Conservation (phyloP, 257 asterid genomes). For the Plantago major region DNA sequence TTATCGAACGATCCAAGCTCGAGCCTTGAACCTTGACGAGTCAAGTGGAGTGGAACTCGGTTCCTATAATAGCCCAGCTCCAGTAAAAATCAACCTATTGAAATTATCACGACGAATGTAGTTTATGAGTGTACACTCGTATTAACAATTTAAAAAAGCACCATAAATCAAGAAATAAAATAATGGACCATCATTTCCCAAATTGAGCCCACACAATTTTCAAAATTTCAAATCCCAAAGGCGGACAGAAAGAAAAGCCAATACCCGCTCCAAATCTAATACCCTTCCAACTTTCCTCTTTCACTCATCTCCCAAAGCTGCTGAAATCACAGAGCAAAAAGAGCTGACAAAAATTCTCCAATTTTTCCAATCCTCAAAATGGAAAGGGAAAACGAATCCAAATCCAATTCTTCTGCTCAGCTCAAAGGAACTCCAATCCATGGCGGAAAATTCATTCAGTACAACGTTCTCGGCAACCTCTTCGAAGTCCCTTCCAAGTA, state of each 20-base stretch:
- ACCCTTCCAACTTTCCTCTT: background rate
- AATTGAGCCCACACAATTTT: background rate
- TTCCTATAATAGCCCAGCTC: no score
- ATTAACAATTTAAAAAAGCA: no score
- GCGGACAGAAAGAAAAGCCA: background rate
- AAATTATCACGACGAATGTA: no score
- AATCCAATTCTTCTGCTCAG: conserved; percentile 21
- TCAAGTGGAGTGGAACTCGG: no score
- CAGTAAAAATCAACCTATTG: no score
- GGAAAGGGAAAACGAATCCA: conserved; percentile 46
- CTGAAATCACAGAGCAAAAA: background rate
- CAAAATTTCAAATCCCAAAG: conserved; percentile 2
- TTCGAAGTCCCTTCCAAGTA: conserved; percentile 69
- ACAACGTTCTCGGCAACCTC: conserved; percentile 66
- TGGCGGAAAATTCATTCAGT: conserved; percentile 62
- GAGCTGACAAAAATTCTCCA: background rate
- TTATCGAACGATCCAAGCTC: no score
- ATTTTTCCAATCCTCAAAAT: background rate
- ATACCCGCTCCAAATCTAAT: background rate
- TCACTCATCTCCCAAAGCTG: background rate
- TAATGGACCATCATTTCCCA: background rate
- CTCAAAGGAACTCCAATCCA: conserved; percentile 50
- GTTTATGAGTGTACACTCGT: no score
- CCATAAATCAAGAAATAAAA: no score
- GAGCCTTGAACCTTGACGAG: no score